Evolutionary conservation across 2,329 filamentous ascomycete species (phyloP).

Genomic region (Colletotrichum sp.): DNA sequence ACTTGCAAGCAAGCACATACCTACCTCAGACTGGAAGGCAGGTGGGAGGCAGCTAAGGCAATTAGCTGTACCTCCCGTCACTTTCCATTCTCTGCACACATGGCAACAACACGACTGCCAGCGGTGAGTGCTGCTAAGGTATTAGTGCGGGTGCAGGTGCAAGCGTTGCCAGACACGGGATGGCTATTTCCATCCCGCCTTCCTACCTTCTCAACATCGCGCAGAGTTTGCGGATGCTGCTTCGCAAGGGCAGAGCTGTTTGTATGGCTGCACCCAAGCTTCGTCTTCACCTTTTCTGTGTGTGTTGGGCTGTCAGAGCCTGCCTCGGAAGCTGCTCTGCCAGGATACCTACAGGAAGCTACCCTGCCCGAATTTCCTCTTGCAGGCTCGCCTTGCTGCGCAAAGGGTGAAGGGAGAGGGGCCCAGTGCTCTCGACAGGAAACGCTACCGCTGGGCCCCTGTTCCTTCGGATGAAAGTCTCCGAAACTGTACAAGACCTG

Average conservation of each 20-base stretch:
- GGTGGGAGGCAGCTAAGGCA: neutral
- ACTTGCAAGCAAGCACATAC: neutral
- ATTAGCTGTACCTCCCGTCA: neutral
- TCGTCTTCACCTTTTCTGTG: neutral
- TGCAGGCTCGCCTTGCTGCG: neutral
- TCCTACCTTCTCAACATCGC: neutral
- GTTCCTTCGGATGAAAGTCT: conserved; percentile 12
- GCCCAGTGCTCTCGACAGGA: neutral
- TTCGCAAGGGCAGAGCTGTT: neutral
- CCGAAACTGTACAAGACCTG: neutral
- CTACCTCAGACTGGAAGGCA: neutral
- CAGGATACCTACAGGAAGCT: neutral
- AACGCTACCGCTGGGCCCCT: neutral
- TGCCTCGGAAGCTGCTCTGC: neutral
- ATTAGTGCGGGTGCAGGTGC: neutral
- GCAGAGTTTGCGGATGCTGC: neutral
- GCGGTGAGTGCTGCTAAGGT: neutral
- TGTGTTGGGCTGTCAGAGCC: neutral
- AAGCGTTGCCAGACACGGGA: neutral
- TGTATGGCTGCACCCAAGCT: neutral
- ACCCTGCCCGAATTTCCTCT: neutral
- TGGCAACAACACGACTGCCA: neutral
- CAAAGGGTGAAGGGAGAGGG: neutral
- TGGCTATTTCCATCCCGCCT: neutral
- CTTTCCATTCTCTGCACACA: neutral